These are phyloP conservation scores for Cornus kousa DNA, from an alignment of 148 eudicot genomes.

Conservation along the genomic window DNA sequence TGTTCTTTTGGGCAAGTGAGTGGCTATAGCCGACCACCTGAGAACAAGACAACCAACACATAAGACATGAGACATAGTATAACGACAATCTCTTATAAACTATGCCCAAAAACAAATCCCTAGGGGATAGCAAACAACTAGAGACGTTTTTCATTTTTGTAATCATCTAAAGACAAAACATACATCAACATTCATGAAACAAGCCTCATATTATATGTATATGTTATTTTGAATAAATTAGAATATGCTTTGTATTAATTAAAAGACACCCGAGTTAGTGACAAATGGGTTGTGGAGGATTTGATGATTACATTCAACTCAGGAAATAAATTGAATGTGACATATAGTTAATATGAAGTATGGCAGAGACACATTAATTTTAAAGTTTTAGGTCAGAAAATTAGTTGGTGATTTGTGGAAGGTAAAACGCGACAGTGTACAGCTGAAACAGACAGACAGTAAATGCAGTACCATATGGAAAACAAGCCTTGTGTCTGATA, in stretches of 20 bases:
- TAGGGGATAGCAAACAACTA: neutral
- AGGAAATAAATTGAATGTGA: neutral
- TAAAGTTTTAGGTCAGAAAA: neutral
- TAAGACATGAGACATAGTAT: neutral
- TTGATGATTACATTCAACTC: too few species aligned
- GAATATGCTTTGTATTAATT: too few species aligned
- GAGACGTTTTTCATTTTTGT: neutral
- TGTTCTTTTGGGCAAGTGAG: conserved; percentile 88
- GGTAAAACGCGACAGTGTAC: neutral
- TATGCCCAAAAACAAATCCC: neutral
- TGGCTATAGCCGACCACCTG: conserved; percentile 99
- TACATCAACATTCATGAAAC: neutral
- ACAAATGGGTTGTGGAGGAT: too few species aligned
- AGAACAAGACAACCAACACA: conserved; percentile 8
- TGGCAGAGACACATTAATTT: neutral
- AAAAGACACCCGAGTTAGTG: too few species aligned
- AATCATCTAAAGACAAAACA: neutral
- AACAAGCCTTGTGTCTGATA: neutral
- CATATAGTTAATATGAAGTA: neutral
- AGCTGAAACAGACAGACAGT: neutral
- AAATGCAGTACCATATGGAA: too few species aligned
- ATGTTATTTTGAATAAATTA: neutral
- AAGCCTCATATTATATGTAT: neutral
- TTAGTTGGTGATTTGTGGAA: neutral
- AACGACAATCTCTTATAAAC: neutral